Evolutionary conservation across 768 basidiomycete genomes (phyloP), one percentile per base, ranked within the genome.

Genomic region (Suillus luteus): DNA sequence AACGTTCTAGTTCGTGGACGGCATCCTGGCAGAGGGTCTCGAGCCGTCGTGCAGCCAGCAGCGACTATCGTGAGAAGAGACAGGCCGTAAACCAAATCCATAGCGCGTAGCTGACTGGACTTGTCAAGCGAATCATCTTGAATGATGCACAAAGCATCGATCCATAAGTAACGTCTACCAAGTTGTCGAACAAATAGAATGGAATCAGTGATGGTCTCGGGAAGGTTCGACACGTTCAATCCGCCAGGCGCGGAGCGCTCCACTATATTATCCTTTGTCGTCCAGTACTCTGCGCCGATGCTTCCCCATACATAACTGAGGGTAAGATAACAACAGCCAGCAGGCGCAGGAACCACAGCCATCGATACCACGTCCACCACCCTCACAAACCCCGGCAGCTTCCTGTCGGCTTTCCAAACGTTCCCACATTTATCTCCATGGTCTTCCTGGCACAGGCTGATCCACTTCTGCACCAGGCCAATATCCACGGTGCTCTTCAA

Each of bases 241-340:
- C 62, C 62, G 19, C 22, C 35, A 22, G 33, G 37, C 5, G 5
- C 31, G n/a, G 10, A 19, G 24, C 59, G 62, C 35, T 59, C 27
- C 60, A 9, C 38, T 24, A 62, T 10, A 27, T 63, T 63, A 27
- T 27, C 43, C 15, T 24, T 43, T 3, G 62, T 63, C 27, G 62
- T 63, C 62, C 62, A 38, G 17, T 63, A 63, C 5, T 43, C 31
- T 22, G 38, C 44, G 11, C 59, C 59, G n/a, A 48, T 41, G 17
- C 59, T 22, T 37, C 62, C 62, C 62, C 62, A 63, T 10, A 63
- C 31, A 27, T 63, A 63, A 60, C 62, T 63, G 7, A 63, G 62
- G 22, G 62, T 35, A 8, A 63, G 14, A 33, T 54, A 51, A 40
- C 63, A n/a, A 33, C 60, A 64, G 11, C 24, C 31, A n/a, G 40